Conservation (phyloP, 2,329 filamentous ascomycete species). For the Biscogniauxia mediterranea region DNA sequence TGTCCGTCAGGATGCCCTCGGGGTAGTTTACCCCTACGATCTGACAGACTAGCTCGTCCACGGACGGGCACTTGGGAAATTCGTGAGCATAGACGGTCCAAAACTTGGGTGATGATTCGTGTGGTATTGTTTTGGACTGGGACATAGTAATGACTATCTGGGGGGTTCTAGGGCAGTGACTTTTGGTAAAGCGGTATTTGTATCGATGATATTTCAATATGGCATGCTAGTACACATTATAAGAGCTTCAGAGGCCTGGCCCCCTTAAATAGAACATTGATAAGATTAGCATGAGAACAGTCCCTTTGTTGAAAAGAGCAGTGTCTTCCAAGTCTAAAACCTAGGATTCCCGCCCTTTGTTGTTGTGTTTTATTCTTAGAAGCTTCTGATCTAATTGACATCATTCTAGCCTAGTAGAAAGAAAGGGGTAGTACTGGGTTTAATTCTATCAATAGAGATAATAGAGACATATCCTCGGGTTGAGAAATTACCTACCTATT, state of each 20-base stretch:
- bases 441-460: too few relatives aligned
- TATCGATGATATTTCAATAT: background rate
- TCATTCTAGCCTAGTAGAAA: background rate
- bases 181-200: background rate
- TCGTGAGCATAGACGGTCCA: constrained; percentile 5
- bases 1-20: constrained; percentile 5
- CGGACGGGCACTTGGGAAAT: constrained; percentile 1
- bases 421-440: background rate
- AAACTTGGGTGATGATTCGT: background rate
- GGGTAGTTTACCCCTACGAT: constrained; percentile 5
- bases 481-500: too few relatives aligned
- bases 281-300: background rate
- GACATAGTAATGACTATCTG: background rate
- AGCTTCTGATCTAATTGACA: background rate
- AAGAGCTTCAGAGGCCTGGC: background rate
- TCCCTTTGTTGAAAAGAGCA: background rate
- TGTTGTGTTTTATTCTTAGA: background rate
- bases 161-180: background rate
- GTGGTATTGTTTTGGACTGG: too few relatives aligned
- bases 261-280: background rate
- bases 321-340: background rate
- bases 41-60: constrained; percentile 10
- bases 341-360: background rate
- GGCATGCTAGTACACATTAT: background rate
- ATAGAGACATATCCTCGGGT: too few relatives aligned